Percentiles rank a stretch among this genome's conserved stretches.
Conservation (phyloP, 305 asterid species). For the Fraxinus velutina region DNA sequence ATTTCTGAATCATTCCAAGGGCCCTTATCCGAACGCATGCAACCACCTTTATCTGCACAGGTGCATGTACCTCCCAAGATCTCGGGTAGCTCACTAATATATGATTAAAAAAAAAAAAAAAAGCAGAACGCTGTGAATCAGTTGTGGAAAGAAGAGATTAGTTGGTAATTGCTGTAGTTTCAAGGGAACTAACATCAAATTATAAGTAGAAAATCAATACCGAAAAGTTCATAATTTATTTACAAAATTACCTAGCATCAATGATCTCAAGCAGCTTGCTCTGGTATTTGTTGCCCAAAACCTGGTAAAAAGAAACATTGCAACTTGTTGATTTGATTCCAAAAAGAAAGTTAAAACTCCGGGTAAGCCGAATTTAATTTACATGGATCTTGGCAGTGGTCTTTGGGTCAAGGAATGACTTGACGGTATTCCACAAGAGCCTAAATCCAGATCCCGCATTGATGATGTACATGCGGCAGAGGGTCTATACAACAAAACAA, state of each 20-base stretch:
- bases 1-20: constrained; percentile 92
- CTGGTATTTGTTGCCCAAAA: constrained; percentile 83
- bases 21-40: constrained; percentile 89
- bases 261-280: constrained; percentile 88
- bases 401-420: constrained; percentile 95
- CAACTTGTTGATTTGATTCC: neutral
- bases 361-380: constrained; percentile 20
- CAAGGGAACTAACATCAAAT: neutral
- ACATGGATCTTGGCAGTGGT: constrained; percentile 93
- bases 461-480: constrained; percentile 90
- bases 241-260: constrained; percentile 63
- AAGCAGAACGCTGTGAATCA: neutral
- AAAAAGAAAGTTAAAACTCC: neutral
- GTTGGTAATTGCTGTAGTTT: neutral
- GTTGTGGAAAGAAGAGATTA: neutral
- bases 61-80: constrained; percentile 97
- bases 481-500: constrained; percentile 43
- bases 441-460: constrained; percentile 96
- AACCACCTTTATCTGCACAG: constrained; percentile 80
- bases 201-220: neutral
- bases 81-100: constrained; percentile 82
- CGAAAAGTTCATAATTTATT: constrained; percentile 1
- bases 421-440: constrained; percentile 94
- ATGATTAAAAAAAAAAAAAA: constrained; percentile 17
- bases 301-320: constrained; percentile 41